These are phyloP conservation scores for Komagataella populi DNA, from an alignment of 805 yeast species.

Conservation along the genomic window DNA sequence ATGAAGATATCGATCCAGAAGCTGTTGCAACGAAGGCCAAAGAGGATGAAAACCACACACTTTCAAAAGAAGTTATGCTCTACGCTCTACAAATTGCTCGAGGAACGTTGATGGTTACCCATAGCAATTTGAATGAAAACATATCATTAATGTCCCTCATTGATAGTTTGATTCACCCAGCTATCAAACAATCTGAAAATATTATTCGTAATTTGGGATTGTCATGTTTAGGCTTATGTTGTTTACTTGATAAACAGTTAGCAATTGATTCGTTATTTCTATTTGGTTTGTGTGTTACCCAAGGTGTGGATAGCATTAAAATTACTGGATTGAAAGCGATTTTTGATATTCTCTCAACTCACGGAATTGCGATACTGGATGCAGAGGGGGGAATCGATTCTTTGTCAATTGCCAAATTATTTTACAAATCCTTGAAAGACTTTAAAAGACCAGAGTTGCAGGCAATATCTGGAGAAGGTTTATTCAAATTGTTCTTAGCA, in stretches of 20 bases:
- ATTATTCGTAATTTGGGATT: slow-evolving; percentile 53
- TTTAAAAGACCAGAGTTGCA: slow-evolving; percentile 52
- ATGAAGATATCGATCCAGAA: slow-evolving; percentile 9
- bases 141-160: slow-evolving; percentile 54
- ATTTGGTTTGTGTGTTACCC: slow-evolving; percentile 56
- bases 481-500: slow-evolving; percentile 70
- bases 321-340: slow-evolving; percentile 54
- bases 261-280: slow-evolving; percentile 54
- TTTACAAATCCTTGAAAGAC: slow-evolving; percentile 50
- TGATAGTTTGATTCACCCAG: slow-evolving; percentile 68
- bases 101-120: slow-evolving; percentile 53
- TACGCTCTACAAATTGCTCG: slow-evolving; percentile 60
- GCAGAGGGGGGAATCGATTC: slow-evolving; percentile 49
- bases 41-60: slow-evolving; percentile 19
- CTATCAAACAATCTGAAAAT: slow-evolving; percentile 46
- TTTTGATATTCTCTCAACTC: slow-evolving; percentile 65
- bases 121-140: slow-evolving; percentile 51
- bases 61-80: slow-evolving; percentile 32
- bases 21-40: slow-evolving; percentile 15
- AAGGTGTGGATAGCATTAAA: slow-evolving; percentile 51
- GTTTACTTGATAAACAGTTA: slow-evolving; percentile 51
- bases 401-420: slow-evolving; percentile 51
- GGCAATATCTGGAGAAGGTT: slow-evolving; percentile 73
- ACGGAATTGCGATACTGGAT: slow-evolving; percentile 59
- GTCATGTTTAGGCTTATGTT: slow-evolving; percentile 66